phyloP scores from a whole-genome alignment of 495 filamentous ascomycete species.

The Bacidia rubella region DNA sequence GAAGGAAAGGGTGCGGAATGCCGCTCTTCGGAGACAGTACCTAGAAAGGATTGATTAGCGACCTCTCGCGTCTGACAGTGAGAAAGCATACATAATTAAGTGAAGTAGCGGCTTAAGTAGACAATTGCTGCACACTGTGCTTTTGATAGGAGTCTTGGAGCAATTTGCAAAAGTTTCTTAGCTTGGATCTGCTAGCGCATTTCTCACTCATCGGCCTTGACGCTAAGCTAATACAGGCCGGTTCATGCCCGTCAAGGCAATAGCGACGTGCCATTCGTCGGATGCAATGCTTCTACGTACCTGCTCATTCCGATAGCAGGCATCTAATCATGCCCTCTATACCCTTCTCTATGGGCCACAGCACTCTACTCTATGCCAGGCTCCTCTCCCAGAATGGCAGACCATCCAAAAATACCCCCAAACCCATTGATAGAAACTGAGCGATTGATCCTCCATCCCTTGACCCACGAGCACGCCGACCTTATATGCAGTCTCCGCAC shows the following conservation, averaged over 20 bases:
- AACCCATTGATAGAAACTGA: neutral
- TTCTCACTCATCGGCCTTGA: neutral
- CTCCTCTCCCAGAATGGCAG: neutral
- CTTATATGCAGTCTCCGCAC: neutral
- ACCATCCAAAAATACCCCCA: neutral
- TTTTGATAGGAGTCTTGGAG: neutral
- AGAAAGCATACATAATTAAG: constrained; percentile 6
- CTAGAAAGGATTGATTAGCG: constrained; percentile 18
- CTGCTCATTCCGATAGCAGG: too few relatives aligned
- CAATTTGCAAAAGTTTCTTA: neutral
- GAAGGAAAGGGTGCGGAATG: constrained; percentile 38
- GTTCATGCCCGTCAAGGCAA: neutral
- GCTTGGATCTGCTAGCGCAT: too few relatives aligned
- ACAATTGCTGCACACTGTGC: neutral
- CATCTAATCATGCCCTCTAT: too few relatives aligned
- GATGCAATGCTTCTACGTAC: too few relatives aligned
- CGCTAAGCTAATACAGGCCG: neutral
- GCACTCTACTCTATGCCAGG: too few relatives aligned
- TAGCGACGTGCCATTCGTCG: too few relatives aligned
- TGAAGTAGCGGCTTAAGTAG: neutral
- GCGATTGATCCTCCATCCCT: constrained; percentile 3
- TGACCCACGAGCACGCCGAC: neutral
- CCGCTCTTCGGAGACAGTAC: constrained; percentile 24
- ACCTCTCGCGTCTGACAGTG: neutral
- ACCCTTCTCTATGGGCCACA: too few relatives aligned